Base-by-base conservation (phyloP, 2,329 filamentous ascomycete genomes). In the Remersonia thermophila region DNA sequence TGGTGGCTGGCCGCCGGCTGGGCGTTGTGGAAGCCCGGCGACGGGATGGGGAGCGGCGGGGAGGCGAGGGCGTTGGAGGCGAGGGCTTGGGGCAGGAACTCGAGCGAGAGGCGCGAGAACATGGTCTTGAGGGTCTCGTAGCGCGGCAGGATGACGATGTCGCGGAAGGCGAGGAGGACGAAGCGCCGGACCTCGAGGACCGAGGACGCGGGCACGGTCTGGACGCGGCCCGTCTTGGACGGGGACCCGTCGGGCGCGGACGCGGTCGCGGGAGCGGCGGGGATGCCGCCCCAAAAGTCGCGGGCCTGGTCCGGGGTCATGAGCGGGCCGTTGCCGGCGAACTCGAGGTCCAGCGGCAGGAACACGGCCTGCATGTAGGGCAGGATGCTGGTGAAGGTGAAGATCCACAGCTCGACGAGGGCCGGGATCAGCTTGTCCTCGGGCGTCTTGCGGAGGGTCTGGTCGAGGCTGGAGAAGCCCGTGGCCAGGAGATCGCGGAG, bases 311-410 rank as follows among this genome's bases (percentile, higher is more conserved):
- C 77, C 0, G 72, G 58, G 1, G 71, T 78, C 71, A 96, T 80
- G 37, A 96, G 71, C 0, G 75, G 67, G 12, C 91, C 91, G 32
- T 73, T 72, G 5, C 89, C 91, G 36, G 84, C 80, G 54, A 98
- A 93, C 55, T 98, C 91, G 9, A 94, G 72, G 52, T 98, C 91
- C 1, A 98, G 63, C 0, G 87, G 91, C 2, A 98, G 64, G 53
- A 98, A 95, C 1, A 95, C 87, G 1, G 89, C 86, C 61, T 96
- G 89, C 50, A 98, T 78, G 53, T 94, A 96, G 0, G 91, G 91
- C 4, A 96, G 61, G 27, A 96, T 83, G 6, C 75, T 82, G 3
- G 85, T 89, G 51, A 95, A 95, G 0, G 91, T 87, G 32, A 91
- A 78, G 40, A 93, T 74, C 91, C 91, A 98, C 53, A 95, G 77